A percentile compares a stretch with the other conserved stretches of the same genome.
Conservation (phyloP, 495 filamentous ascomycete species). For the Apiosordaria backusii region DNA sequence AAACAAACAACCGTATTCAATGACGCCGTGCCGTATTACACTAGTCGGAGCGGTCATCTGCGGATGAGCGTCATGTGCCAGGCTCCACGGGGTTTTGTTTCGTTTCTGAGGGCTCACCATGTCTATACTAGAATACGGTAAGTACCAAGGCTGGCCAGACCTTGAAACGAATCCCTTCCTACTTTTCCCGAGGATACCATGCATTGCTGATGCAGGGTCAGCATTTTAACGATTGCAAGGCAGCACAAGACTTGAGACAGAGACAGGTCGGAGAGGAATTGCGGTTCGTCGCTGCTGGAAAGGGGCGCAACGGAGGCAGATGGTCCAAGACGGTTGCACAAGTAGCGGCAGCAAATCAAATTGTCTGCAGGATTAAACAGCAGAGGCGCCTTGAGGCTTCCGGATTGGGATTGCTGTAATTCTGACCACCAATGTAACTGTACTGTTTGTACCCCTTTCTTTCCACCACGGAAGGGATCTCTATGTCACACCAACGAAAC, state of each 20-base stretch:
- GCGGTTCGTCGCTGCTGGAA: no score
- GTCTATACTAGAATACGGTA: no score
- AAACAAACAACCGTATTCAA: background rate
- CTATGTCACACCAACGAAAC: background rate
- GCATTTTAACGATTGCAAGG: background rate
- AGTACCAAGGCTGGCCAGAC: background rate
- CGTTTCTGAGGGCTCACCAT: background rate
- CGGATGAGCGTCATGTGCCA: conserved; percentile 18
- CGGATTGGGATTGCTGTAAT: conserved; percentile 1
- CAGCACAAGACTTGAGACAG: background rate
- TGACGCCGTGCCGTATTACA: background rate
- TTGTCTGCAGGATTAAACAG: background rate
- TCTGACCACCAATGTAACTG: no score
- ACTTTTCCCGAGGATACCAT: conserved; percentile 12
- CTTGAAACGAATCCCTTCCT: conserved; percentile 5
- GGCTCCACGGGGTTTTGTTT: background rate
- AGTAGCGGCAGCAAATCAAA: no score
- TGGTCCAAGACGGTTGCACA: background rate
- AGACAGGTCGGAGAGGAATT: conserved; percentile 3
- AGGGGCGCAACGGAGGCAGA: background rate
- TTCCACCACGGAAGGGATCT: background rate
- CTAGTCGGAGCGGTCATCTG: background rate
- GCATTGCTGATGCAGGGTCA: background rate
- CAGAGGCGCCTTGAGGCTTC: background rate
- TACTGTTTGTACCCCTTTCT: no score